Conservation (phyloP, 805 yeast species). For the Middelhovenomyces tepae region DNA sequence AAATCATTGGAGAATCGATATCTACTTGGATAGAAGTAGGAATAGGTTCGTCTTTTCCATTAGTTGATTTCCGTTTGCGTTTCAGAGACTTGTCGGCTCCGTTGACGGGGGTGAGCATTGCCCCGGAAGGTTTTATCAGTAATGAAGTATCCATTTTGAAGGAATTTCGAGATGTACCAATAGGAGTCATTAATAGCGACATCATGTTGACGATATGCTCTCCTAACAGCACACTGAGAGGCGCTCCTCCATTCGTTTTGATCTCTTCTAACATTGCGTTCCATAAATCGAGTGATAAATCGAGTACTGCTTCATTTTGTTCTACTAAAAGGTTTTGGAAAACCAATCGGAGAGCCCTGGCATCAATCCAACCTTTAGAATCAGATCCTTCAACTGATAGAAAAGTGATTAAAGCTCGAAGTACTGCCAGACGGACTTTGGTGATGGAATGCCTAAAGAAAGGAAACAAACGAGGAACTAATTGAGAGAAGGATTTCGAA, state of each 20-base stretch:
- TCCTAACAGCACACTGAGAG: conserved; percentile 45
- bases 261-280: conserved; percentile 36
- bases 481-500: conserved; percentile 49
- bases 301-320: conserved; percentile 67
- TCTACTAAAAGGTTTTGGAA: conserved; percentile 86
- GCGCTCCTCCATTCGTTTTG: conserved; percentile 26
- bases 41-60: conserved; percentile 29
- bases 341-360: conserved; percentile 60
- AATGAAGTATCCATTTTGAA: conserved; percentile 73
- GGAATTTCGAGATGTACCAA: conserved; percentile 84
- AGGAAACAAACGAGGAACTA: conserved; percentile 89
- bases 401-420: conserved; percentile 73
- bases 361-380: conserved; percentile 64
- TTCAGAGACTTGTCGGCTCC: conserved; percentile 1
- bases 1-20: conserved; percentile 85
- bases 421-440: conserved; percentile 81
- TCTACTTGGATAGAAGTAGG: conserved; percentile 39
- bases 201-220: conserved; percentile 45
- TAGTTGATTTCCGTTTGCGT: conserved; percentile 36
- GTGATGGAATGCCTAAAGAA: conserved; percentile 89
- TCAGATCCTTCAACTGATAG: conserved; percentile 37
- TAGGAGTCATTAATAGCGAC: conserved; percentile 78
- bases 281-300: conserved; percentile 57
- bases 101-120: conserved; percentile 4
- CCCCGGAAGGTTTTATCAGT: conserved; percentile 75